A percentile compares a stretch with the other conserved stretches of the same genome.
phyloP scores from a whole-genome alignment of 345 rosid genomes.

The Gossypium australe region DNA sequence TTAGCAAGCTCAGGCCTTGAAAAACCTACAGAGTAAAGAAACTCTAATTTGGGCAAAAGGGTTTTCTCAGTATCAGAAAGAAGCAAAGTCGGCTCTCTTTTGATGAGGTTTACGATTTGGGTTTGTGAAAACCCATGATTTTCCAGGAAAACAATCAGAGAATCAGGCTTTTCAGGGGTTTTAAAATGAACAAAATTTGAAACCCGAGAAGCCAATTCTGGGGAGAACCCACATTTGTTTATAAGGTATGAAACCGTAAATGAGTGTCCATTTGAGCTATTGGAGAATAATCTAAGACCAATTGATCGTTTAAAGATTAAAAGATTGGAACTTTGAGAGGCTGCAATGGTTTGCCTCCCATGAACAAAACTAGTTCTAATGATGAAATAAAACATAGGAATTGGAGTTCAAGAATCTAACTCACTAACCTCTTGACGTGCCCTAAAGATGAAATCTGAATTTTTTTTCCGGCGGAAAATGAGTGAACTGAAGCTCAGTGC shows the following conservation, averaged over 20 bases:
- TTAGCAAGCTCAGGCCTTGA: conserved; percentile 15
- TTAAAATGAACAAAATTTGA: conserved; percentile 13
- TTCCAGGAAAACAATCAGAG: conserved; percentile 9
- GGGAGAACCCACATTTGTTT: background rate
- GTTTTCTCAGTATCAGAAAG: conserved; percentile 1
- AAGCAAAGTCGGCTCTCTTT: background rate
- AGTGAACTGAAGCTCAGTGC: too few species aligned
- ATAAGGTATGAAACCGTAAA: background rate
- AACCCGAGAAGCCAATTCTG: background rate
- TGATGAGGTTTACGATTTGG: conserved; percentile 1
- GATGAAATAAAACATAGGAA: too few species aligned
- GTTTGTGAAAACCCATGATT: conserved; percentile 18
- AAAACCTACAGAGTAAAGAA: conserved; percentile 16
- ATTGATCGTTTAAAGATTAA: too few species aligned
- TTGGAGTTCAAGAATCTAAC: too few species aligned
- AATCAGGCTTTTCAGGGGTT: conserved; percentile 20
- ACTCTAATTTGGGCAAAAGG: conserved; percentile 29
- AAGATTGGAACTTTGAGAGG: too few species aligned
- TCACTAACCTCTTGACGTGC: too few species aligned
- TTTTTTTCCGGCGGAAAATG: too few species aligned
- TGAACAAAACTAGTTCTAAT: too few species aligned
- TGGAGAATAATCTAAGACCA: background rate
- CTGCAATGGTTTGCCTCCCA: too few species aligned
- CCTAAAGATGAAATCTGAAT: too few species aligned
- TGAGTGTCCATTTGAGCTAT: background rate